Percentiles rank a stretch among this genome's conserved stretches.
Evolutionary conservation across 371 early-diverging fungal species (phyloP).

Genomic region (Fennellomyces sp.): DNA sequence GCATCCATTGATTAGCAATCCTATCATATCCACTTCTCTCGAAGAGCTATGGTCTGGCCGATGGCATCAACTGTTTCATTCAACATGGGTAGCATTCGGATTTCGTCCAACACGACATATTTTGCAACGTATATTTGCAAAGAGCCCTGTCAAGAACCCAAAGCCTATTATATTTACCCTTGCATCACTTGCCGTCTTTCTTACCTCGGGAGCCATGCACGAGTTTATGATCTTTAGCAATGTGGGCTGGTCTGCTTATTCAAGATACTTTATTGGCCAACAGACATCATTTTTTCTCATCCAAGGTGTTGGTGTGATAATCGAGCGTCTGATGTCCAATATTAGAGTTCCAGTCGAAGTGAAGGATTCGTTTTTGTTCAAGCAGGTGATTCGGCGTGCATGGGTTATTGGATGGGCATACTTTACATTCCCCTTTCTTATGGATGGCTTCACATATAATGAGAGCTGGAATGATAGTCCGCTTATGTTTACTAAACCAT

Average conservation of each 20-base stretch:
- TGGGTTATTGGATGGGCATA: constrained; percentile 29
- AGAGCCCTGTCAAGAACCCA: constrained; percentile 27
- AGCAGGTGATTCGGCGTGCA: constrained; percentile 7
- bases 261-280: constrained; percentile 25
- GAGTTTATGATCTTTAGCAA: constrained; percentile 31
- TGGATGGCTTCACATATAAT: too few relatives aligned
- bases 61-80: constrained; percentile 44
- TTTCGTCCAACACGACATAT: constrained; percentile 38
- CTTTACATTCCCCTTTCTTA: too few relatives aligned
- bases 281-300: constrained; percentile 30
- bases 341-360: neutral
- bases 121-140: constrained; percentile 23
- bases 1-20: constrained; percentile 35
- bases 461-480: too few relatives aligned
- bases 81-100: constrained; percentile 44
- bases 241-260: constrained; percentile 29
- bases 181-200: constrained; percentile 29
- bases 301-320: constrained; percentile 26
- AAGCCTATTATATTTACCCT: constrained; percentile 13
- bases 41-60: constrained; percentile 42
- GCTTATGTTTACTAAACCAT: too few relatives aligned
- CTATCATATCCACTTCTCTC: constrained; percentile 28
- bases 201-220: constrained; percentile 33
- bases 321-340: constrained; percentile 10
- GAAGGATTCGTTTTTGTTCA: constrained; percentile 10